phyloP scores from a whole-genome alignment of 2,329 filamentous ascomycete species.

The Pseudogymnoascus sp. region DNA sequence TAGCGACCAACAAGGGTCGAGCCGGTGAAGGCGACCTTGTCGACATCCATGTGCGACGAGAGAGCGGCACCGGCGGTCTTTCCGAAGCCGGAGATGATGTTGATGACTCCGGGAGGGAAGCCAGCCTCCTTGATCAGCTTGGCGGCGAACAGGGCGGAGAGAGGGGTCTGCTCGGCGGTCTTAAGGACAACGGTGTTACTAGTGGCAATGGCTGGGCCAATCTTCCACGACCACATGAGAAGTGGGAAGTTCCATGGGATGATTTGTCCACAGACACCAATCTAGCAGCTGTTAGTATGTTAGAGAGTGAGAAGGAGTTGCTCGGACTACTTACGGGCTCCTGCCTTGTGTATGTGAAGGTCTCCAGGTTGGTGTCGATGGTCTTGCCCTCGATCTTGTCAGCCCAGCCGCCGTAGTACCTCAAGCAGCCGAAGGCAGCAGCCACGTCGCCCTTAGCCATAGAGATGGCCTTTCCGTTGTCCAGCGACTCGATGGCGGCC shows the following conservation, averaged over 20 bases:
- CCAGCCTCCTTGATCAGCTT: conserved; percentile 52
- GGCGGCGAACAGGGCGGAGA: conserved; percentile 45
- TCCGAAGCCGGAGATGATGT: conserved; percentile 58
- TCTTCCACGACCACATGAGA: conserved; percentile 60
- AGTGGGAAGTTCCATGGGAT: conserved; percentile 67
- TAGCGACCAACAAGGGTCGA: conserved; percentile 52
- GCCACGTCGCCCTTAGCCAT: conserved; percentile 69
- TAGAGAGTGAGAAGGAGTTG: not conserved
- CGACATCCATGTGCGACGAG: conserved; percentile 53
- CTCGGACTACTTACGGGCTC: conserved; percentile 48
- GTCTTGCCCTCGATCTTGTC: conserved; percentile 65
- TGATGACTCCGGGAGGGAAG: conserved; percentile 56
- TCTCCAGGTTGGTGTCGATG: conserved; percentile 54
- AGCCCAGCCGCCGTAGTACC: conserved; percentile 73
- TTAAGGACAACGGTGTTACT: conserved; percentile 54
- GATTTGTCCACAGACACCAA: conserved; percentile 62
- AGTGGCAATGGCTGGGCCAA: conserved; percentile 49
- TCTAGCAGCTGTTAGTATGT: conserved; percentile 19
- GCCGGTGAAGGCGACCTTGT: conserved; percentile 60
- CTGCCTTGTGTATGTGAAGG: conserved; percentile 59
- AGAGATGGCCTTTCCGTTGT: conserved; percentile 75
- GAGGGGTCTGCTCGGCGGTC: conserved; percentile 54
- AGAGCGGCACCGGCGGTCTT: conserved; percentile 58
- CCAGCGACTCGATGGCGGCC: conserved; percentile 74
- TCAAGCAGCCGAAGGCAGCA: conserved; percentile 59